Evolutionary conservation across 164 flowering plant species (phyloP), one percentile per base, ranked within the genome.

Genomic region (Stephania yunnanensis): DNA sequence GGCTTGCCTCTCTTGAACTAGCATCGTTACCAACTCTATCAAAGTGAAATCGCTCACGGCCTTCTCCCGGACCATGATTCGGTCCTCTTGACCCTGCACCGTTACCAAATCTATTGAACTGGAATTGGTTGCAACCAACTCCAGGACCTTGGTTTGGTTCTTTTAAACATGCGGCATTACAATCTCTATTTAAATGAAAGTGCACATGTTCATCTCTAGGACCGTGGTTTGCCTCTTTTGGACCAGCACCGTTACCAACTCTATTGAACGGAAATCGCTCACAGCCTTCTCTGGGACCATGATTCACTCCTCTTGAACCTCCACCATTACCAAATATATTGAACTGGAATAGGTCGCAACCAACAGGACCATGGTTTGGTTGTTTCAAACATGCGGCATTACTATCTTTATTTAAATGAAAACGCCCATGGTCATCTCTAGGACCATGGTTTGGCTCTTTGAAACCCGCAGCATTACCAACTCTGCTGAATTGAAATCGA

Each of bases 71-170:
- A 36, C 42, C 42, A 36, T 36, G 42, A 36, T 36, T 36, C 42
- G 42, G 65, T 58, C 88, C 93, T 17, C 63, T 61, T 8, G 79
- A 67, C 44, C 72, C 15, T 22, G 80, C 86, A 68, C 76, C 77
- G 13, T 80, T 81, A 15, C 71, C 79, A 77, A 75, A 79, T 75
- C 82, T 77, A 71, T 64, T 75, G 17, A 45, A 17, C 71, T 73
- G 83, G 68, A 74, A 74, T 72, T 80, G 80, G 58, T 84, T 82
- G 68, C 72, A 79, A 13, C 83, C 85, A 71, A 44, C 81, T 87
- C 83, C 42, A 36, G 42, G 42, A 4, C 42, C 42, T 2, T 36
- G 42, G 42, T 4, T 36, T 36, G 42, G 65, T 58, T 89, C 93
- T 17, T 63, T 61, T 8, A 79, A 67, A 48, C 72, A 13, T 30